These are phyloP conservation scores for Saccharomyces hybrid DNA, from an alignment of 1,139 yeast species.

Conservation along the genomic window DNA sequence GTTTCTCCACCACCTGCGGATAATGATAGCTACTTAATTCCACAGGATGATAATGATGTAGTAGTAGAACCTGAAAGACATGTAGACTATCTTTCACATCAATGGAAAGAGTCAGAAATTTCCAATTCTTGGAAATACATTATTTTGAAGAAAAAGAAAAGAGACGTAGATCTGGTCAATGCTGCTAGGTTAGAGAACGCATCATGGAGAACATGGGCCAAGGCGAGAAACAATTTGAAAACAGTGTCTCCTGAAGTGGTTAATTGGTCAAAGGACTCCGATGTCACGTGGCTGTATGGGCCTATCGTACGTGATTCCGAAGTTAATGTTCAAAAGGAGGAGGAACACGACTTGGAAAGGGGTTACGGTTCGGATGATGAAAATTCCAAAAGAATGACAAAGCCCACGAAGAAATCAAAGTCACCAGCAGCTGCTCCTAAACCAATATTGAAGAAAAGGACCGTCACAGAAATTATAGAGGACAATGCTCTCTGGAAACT, in stretches of 20 bases:
- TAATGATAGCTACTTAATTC: conserved; percentile 35
- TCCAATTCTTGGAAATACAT: conserved; percentile 94
- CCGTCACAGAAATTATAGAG: conserved; percentile 57
- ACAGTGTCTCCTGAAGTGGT: conserved; percentile 68
- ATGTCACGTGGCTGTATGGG: conserved; percentile 78
- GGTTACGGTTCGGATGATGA: conserved; percentile 39
- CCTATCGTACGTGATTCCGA: conserved; percentile 35
- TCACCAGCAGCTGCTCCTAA: conserved; percentile 33
- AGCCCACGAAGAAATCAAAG: conserved; percentile 11
- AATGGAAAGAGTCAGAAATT: conserved; percentile 92
- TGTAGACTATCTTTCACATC: conserved; percentile 88
- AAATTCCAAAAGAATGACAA: conserved; percentile 23
- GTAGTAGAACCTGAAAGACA: conserved; percentile 77
- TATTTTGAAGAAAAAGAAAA: conserved; percentile 59
- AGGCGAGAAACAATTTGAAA: conserved; percentile 54
- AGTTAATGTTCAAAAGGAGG: neutral
- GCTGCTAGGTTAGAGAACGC: conserved; percentile 66
- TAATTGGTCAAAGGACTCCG: conserved; percentile 75
- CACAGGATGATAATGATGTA: conserved; percentile 82
- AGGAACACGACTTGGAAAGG: conserved; percentile 7
- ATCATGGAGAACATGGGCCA: conserved; percentile 83
- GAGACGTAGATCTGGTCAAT: conserved; percentile 50
- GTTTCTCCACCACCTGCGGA: conserved; percentile 35
- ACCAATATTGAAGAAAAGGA: conserved; percentile 75
- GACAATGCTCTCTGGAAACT: conserved; percentile 33